A percentile compares a stretch with the other conserved stretches of the same genome.
These are phyloP conservation scores for Babjeviella inositovora DNA, from an alignment of 805 yeast genomes.

Conservation along the genomic window DNA sequence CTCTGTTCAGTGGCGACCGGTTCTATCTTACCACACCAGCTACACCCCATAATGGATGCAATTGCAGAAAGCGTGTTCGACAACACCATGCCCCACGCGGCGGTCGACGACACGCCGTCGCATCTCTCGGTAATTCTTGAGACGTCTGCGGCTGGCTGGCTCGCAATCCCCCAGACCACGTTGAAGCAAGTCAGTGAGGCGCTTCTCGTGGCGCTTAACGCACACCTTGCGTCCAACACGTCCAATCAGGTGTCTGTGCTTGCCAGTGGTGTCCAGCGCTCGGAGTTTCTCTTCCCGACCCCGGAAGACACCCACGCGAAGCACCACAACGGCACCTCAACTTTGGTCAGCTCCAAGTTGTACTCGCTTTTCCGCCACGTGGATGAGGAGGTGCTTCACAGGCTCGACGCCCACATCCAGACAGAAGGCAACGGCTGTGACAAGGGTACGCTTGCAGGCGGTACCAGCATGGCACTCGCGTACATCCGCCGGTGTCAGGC, in stretches of 20 bases:
- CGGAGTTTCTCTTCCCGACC: constrained; percentile 55
- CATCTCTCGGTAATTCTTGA: constrained; percentile 68
- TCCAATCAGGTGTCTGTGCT: constrained; percentile 74
- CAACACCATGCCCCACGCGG: constrained; percentile 9
- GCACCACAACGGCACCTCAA: constrained; percentile 1
- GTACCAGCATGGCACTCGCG: constrained; percentile 68
- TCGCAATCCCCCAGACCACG: constrained; percentile 25
- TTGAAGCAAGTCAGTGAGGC: constrained; percentile 48
- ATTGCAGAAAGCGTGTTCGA: constrained; percentile 44
- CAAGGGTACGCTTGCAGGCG: constrained; percentile 50
- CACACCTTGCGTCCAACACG: constrained; percentile 75
- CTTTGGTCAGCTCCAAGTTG: constrained; percentile 41
- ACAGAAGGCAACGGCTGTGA: constrained; percentile 12
- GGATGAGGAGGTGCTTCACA: constrained; percentile 55
- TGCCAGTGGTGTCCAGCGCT: constrained; percentile 57
- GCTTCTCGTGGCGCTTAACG: constrained; percentile 64
- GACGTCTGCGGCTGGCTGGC: constrained; percentile 60
- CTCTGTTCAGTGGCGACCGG: too few relatives aligned
- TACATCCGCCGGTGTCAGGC: constrained; percentile 56
- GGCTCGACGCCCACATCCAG: constrained; percentile 21
- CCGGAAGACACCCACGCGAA: constrained; percentile 5
- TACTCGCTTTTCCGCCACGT: constrained; percentile 73
- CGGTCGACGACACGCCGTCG: constrained; percentile 59
- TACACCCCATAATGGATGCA: constrained; percentile 55
- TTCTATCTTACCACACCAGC: too few relatives aligned